Percentiles rank a stretch among this genome's conserved stretches.
phyloP scores from a whole-genome alignment of 805 yeast genomes.

The Priceomyces fermenticarens region DNA sequence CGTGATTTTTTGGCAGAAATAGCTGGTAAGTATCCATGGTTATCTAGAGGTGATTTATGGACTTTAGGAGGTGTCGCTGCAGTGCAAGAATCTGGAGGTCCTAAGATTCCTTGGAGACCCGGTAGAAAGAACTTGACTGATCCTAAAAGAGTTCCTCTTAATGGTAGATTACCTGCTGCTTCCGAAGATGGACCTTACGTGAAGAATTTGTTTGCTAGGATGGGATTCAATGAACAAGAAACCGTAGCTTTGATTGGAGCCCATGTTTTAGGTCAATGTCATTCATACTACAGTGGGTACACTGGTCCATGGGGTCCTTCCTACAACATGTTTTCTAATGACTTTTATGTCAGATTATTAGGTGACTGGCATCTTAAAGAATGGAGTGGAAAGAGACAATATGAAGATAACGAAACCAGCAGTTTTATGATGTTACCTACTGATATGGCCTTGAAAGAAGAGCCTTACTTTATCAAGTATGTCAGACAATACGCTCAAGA shows the following conservation, averaged over 20 bases:
- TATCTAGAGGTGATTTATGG: slow-evolving; percentile 76
- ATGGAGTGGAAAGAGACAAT: slow-evolving; percentile 42
- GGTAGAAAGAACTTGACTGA: slow-evolving; percentile 67
- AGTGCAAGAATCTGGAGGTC: slow-evolving; percentile 76
- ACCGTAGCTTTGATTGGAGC: slow-evolving; percentile 43
- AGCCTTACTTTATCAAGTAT: slow-evolving; percentile 41
- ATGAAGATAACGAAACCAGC: slow-evolving; percentile 36
- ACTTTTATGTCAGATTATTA: slow-evolving; percentile 35
- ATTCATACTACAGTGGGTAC: slow-evolving; percentile 33
- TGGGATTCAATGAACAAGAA: slow-evolving; percentile 43
- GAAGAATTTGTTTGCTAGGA: slow-evolving; percentile 56
- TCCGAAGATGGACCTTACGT: slow-evolving; percentile 62
- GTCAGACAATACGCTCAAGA: slow-evolving; percentile 50
- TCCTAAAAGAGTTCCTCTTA: slow-evolving; percentile 51
- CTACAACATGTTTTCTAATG: slow-evolving; percentile 39
- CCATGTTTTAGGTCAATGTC: slow-evolving; percentile 41
- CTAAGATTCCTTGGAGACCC: slow-evolving; percentile 76
- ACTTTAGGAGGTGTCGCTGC: slow-evolving; percentile 79
- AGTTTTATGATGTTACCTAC: slow-evolving; percentile 56
- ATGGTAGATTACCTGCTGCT: slow-evolving; percentile 76
- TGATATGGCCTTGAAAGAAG: slow-evolving; percentile 53
- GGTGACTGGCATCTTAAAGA: slow-evolving; percentile 53
- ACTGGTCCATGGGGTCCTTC: slow-evolving; percentile 47
- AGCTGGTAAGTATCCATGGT: slow-evolving; percentile 60
- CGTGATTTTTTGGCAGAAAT: slow-evolving; percentile 56